A percentile compares a stretch with the other conserved stretches of the same genome.
These are phyloP conservation scores for Tausonia pullulans DNA, from an alignment of 1,284 basidiomycete genomes.

Conservation along the genomic window DNA sequence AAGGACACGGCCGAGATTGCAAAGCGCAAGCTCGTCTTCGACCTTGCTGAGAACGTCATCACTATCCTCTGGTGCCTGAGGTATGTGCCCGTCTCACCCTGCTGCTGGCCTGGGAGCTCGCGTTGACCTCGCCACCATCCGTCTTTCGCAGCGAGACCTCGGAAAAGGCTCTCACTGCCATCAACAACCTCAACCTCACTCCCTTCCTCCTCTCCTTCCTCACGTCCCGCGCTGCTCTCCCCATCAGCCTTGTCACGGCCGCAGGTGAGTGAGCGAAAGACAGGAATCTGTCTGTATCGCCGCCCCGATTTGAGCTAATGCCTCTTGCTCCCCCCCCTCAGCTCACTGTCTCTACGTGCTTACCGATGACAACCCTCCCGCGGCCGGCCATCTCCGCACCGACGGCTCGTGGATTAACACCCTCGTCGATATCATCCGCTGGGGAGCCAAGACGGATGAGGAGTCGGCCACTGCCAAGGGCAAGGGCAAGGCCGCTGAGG, in stretches of 20 bases:
- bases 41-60: constrained; percentile 80
- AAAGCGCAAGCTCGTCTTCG: constrained; percentile 62
- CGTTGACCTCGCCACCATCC: not conserved
- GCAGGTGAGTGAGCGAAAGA: constrained; percentile 47
- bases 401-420: constrained; percentile 55
- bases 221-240: constrained; percentile 52
- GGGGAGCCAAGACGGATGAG: constrained; percentile 29
- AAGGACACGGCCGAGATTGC: constrained; percentile 46
- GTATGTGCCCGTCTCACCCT: constrained; percentile 42
- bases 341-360: constrained; percentile 83
- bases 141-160: constrained; percentile 60
- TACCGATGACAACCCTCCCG: constrained; percentile 70
- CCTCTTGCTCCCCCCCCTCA: constrained; percentile 28
- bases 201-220: constrained; percentile 78
- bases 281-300: not conserved
- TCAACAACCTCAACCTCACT: constrained; percentile 63
- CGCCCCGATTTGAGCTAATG: not conserved
- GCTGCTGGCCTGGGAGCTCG: not conserved
- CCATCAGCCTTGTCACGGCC: constrained; percentile 56
- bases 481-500: constrained; percentile 37
- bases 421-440: constrained; percentile 55
- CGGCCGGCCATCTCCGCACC: constrained; percentile 49
- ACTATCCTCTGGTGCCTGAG: constrained; percentile 85
- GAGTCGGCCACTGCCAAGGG: constrained; percentile 35
- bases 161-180: constrained; percentile 74